Evolutionary conservation across 2,329 filamentous ascomycete genomes (phyloP), one percentile per base, ranked within the genome.

Genomic region (Colletotrichum camelliae): DNA sequence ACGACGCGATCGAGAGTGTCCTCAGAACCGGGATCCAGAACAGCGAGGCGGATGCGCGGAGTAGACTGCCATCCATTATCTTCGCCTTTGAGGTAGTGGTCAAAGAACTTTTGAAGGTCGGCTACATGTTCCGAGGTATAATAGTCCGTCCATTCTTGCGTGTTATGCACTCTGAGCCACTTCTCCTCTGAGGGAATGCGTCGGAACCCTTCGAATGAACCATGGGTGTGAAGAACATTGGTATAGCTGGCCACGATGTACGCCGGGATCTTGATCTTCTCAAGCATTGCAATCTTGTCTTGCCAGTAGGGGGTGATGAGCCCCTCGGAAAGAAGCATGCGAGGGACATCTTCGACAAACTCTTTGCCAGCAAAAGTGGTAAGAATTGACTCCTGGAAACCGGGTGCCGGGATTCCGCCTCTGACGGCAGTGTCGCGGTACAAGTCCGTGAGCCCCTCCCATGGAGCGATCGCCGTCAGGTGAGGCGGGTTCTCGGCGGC

Each of bases 61-160:
- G 87, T 89, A 48, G 83, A 81, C 74, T 88, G 85, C 86, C 86
- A 89, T 15, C 79, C 85, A 71, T 89, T 89, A 2, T 85, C 74
- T 1, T 82, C 79, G 0, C 80, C 84, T 33, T 85, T 86, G n/a
- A 88, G 80, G 72, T 86, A 89, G 4, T 77, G 79, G 65, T 88
- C 87, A 69, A 88, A 55, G 48, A 55, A 55, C 24, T 24, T 55
- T 21, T 55, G 48, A 21, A 55, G 48, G 24, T 55, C 48, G 48
- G 48, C n/a, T 13, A 24, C 21, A 55, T 55, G 10, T 21, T 55
- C 48, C 48, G n/a, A 13, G 48, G 5, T 2, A 8, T 55, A 55
- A 8, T 55, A 55, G 21, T 55, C 48, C 1, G n/a, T 21, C 48
- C 48, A 55, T 55, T 55, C 48, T 15, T 21, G 24, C n/a, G 48